Evolutionary conservation across 345 rosid genomes (phyloP).

Genomic region (Acer campestre): DNA sequence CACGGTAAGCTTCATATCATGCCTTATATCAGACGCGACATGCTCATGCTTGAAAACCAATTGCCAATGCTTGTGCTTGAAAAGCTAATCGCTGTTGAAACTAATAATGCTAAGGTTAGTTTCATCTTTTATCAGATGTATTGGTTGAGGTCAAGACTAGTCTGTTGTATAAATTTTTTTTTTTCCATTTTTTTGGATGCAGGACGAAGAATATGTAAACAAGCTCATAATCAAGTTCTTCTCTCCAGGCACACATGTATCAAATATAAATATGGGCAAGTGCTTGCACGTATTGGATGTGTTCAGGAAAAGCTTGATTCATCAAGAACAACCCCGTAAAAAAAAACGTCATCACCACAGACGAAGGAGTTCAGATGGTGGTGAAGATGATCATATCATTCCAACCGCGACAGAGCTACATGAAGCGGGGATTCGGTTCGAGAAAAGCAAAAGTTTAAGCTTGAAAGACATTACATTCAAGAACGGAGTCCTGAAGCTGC

Average conservation of each 20-base stretch:
- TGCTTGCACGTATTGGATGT: slow-evolving; percentile 51
- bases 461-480: slow-evolving; percentile 45
- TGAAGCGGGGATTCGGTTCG: slow-evolving; percentile 46
- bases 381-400: slow-evolving; percentile 23
- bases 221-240: slow-evolving; percentile 43
- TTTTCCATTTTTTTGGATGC: not conserved
- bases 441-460: slow-evolving; percentile 27
- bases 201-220: slow-evolving; percentile 41
- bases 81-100: slow-evolving; percentile 29
- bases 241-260: not conserved
- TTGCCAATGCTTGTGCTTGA: slow-evolving; percentile 42
- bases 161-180: no score
- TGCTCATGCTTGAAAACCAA: slow-evolving; percentile 61
- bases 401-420: slow-evolving; percentile 46
- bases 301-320: slow-evolving; percentile 30
- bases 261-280: slow-evolving; percentile 15
- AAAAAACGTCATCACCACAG: not conserved
- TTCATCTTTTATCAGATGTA: no score
- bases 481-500: slow-evolving; percentile 37
- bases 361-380: not conserved
- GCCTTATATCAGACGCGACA: slow-evolving; percentile 46
- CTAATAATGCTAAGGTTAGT: not conserved
- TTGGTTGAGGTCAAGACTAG: no score
- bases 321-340: slow-evolving; percentile 7
- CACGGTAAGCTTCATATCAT: slow-evolving; percentile 41